Evolutionary conservation across 1,284 basidiomycete genomes (phyloP), one percentile per base, ranked within the genome.

Genomic region (Trametes versicolor): DNA sequence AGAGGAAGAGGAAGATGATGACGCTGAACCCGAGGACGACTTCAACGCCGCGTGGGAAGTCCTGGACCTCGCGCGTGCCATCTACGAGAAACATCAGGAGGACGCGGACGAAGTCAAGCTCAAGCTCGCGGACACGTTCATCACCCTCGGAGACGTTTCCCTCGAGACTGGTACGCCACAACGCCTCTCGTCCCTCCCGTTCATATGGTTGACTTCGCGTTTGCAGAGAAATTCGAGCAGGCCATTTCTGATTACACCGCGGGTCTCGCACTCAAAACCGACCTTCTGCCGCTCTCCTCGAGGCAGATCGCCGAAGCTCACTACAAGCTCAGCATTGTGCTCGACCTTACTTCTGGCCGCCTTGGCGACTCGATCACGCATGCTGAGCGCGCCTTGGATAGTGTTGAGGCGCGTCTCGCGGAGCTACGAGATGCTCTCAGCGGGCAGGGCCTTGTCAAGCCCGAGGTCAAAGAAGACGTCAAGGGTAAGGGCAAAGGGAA

Each of bases 41-140:
- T 97, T 96, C 77, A 96, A 96, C 71, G 95, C 95, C 34, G 94
- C 95, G 15, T 97, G 95, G 95, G 95, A 97, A 74, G 91, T 95
- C 2, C 83, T 97, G 23, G 95, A 97, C 71, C 88, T 96, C 60
- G 95, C 95, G 21, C 84, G 94, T 49, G 87, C 90, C 6, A 89
- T 96, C 64, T 97, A 93, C 74, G 87, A 89, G 69, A 92, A 90
- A 76, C 83, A 86, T 67, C 82, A 81, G 65, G 82, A 83, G 13
- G 84, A 77, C 23, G 83, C 87, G 58, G 89, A 92, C 32, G 83
- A 84, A 62, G 76, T 85, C 34, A 88, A 85, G 71, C 83, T 95
- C 56, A 92, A 91, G 77, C 83, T 96, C 48, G 93, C 94, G 5
- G 95, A 97, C 70, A 92, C 91, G 8, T 95, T 91, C 75, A 90